Evolutionary conservation across 331 rosid genomes (phyloP).

Genomic region (Quercus phellos): DNA sequence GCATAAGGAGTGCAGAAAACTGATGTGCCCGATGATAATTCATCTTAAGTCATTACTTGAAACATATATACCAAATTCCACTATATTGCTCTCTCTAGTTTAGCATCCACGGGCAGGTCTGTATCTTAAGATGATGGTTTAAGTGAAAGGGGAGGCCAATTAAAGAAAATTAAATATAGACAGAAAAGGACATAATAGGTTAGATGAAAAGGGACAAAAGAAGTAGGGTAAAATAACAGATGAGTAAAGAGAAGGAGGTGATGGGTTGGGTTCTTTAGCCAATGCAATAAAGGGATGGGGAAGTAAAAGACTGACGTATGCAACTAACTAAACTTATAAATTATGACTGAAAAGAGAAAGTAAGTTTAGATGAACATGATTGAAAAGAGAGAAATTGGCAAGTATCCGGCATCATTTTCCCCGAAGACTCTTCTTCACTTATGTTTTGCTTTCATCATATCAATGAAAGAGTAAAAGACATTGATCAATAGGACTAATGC

Average conservation of each 20-base stretch:
- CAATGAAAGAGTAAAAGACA: not conserved
- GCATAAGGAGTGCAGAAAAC: constrained; percentile 3
- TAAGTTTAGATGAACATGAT: not conserved
- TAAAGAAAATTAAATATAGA: not conserved
- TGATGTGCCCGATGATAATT: not conserved
- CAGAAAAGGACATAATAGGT: not conserved
- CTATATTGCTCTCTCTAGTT: not conserved
- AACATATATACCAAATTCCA: constrained; percentile 1
- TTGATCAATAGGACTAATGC: not conserved
- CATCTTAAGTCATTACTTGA: constrained; percentile 6
- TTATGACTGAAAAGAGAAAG: not conserved
- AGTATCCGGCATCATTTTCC: not conserved
- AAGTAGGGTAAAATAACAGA: not conserved
- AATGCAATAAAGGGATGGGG: not conserved
- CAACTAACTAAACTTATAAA: not conserved
- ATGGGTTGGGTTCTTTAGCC: not conserved
- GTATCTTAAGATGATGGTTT: not conserved
- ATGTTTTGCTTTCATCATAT: too few species aligned
- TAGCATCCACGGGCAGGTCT: not conserved
- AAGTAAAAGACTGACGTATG: not conserved
- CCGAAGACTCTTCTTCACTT: too few species aligned
- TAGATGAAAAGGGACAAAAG: not conserved
- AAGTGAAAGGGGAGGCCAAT: not conserved
- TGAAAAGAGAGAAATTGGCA: not conserved
- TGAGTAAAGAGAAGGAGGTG: not conserved